phyloP scores from a whole-genome alignment of 306 rosid species.

The Malus sieversii region DNA sequence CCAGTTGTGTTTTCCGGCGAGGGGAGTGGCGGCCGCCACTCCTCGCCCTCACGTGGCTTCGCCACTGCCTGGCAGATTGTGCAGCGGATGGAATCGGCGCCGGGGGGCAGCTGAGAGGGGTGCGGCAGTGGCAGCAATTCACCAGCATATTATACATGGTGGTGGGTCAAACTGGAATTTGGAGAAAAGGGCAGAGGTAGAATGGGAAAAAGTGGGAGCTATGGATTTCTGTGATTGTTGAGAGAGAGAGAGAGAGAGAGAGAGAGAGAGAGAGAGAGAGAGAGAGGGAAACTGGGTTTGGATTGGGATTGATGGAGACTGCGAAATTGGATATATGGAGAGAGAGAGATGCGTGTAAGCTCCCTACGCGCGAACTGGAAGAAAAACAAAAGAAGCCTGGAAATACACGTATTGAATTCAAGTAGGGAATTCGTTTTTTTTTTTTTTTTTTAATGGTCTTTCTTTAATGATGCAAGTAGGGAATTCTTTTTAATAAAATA shows the following conservation, averaged over 20 bases:
- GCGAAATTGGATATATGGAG: neutral
- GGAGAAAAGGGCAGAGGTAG: neutral
- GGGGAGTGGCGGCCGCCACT: too few relatives aligned
- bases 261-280: too few relatives aligned
- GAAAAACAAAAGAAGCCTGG: neutral
- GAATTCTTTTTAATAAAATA: too few relatives aligned
- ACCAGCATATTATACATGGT: constrained; percentile 47
- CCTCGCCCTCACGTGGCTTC: too few relatives aligned
- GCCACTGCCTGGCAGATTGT: constrained; percentile 66
- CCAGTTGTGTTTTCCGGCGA: too few relatives aligned
- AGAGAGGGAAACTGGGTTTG: neutral
- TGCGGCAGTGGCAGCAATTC: constrained; percentile 72
- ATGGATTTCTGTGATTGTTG: neutral
- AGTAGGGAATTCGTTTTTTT: too few relatives aligned
- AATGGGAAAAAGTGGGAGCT: neutral
- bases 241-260: too few relatives aligned
- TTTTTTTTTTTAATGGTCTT: too few relatives aligned
- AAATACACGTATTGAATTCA: neutral
- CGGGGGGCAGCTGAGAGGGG: constrained; percentile 76
- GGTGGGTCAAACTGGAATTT: constrained; percentile 12
- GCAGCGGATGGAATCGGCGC: constrained; percentile 78
- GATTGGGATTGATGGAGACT: neutral
- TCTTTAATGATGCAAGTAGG: too few relatives aligned
- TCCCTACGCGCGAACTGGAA: neutral
- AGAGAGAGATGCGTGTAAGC: neutral